These are phyloP conservation scores for Tolypocladium ophioglossoides DNA, from an alignment of 2,329 filamentous ascomycete genomes.

Conservation along the genomic window DNA sequence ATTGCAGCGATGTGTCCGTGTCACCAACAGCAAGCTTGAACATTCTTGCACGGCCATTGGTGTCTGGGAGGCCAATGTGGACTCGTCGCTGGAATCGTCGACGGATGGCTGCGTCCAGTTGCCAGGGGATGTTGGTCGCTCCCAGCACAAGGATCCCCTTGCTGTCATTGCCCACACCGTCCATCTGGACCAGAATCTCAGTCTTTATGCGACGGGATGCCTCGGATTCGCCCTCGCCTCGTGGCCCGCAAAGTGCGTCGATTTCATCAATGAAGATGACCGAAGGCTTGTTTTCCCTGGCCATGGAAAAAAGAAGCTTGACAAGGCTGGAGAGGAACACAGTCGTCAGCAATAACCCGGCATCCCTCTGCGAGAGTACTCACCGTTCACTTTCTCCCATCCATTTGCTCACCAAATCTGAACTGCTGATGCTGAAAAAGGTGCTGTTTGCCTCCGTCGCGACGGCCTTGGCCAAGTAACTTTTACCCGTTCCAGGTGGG, in stretches of 20 bases:
- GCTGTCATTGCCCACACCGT: conserved; percentile 92
- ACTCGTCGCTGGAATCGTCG: conserved; percentile 93
- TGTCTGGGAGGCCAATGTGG: conserved; percentile 86
- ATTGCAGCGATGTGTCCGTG: conserved; percentile 75
- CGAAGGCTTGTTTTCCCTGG: conserved; percentile 91
- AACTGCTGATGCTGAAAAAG: conserved; percentile 97
- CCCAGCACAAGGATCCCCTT: conserved; percentile 90
- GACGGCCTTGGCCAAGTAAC: conserved; percentile 92
- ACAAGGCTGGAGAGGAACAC: conserved; percentile 54
- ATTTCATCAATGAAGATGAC: conserved; percentile 99
- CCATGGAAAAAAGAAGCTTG: conserved; percentile 95
- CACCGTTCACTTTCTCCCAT: conserved; percentile 99
- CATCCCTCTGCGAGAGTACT: background rate
- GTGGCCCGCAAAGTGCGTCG: conserved; percentile 87
- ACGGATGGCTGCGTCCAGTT: conserved; percentile 90
- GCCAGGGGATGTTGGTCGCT: conserved; percentile 98
- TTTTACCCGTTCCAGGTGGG: conserved; percentile 94
- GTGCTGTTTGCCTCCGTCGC: conserved; percentile 98
- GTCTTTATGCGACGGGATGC: conserved; percentile 97
- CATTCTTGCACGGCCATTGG: conserved; percentile 81
- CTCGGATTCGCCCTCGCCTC: conserved; percentile 92
- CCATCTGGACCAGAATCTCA: conserved; percentile 97
- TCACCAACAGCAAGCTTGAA: conserved; percentile 91
- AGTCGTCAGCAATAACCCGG: conserved; percentile 9
- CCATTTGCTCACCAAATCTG: conserved; percentile 97